phyloP scores from a whole-genome alignment of 768 basidiomycete genomes.

The Boletus coccyginus region DNA sequence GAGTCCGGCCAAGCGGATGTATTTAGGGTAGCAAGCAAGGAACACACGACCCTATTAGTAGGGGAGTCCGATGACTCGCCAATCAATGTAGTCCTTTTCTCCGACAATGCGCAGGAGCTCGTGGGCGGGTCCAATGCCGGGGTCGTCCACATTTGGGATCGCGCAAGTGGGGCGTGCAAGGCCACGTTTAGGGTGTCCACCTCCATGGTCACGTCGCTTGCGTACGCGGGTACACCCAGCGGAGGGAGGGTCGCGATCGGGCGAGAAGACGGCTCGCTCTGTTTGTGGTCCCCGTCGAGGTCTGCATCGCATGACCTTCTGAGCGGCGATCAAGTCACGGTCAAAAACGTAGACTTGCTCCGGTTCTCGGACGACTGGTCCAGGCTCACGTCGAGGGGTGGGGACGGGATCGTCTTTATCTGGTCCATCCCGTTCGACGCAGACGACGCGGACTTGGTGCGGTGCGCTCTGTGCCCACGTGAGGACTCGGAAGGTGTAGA shows the following conservation, averaged over 20 bases:
- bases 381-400: conserved; percentile 8
- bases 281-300: conserved; percentile 16
- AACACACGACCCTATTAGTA: not conserved
- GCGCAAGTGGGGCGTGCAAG: conserved; percentile 9
- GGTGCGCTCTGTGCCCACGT: not conserved
- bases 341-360: conserved; percentile 3
- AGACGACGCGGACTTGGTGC: not conserved
- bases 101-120: conserved; percentile 10
- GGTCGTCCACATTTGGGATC: conserved; percentile 21
- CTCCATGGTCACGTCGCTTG: conserved; percentile 18
- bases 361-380: conserved; percentile 9
- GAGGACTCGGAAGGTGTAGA: not conserved
- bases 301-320: conserved; percentile 11
- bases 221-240: not conserved
- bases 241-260: conserved; percentile 11
- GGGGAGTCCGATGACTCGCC: not conserved
- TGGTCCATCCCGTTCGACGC: conserved; percentile 7
- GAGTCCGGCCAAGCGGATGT: conserved; percentile 4
- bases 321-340: not conserved
- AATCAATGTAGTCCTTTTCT: conserved; percentile 12
- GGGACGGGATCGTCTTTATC: conserved; percentile 6
- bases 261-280: conserved; percentile 18
- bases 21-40: not conserved
- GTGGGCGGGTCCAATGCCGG: conserved; percentile 19
- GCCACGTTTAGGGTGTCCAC: conserved; percentile 1